These are phyloP conservation scores for Aspergillus terreus DNA, from an alignment of 2,329 filamentous ascomycete species.

Conservation along the genomic window DNA sequence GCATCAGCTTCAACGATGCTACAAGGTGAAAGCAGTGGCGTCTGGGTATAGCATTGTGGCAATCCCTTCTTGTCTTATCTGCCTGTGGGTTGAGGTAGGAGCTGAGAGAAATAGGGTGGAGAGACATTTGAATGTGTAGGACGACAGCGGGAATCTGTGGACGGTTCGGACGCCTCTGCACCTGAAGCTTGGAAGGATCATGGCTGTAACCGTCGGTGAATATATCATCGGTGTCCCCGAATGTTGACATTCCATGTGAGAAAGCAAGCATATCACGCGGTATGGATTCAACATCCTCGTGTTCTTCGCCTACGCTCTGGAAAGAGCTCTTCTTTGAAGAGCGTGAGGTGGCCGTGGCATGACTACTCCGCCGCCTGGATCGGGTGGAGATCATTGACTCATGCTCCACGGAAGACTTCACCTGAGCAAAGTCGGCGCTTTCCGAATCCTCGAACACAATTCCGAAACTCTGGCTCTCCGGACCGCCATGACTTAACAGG, in stretches of 20 bases:
- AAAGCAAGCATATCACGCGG: constrained; percentile 37
- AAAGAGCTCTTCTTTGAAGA: constrained; percentile 40
- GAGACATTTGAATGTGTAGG: constrained; percentile 66
- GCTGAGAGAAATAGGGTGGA: constrained; percentile 60
- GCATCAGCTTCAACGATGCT: constrained; percentile 55
- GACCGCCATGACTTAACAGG: constrained; percentile 12
- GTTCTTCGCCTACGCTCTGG: constrained; percentile 37
- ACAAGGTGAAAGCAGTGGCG: constrained; percentile 62
- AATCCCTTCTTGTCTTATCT: constrained; percentile 14
- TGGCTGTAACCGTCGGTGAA: constrained; percentile 41
- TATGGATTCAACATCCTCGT: constrained; percentile 50
- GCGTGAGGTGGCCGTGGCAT: constrained; percentile 36
- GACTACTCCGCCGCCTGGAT: not conserved
- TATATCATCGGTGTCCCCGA: constrained; percentile 34
- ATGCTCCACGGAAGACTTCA: constrained; percentile 15
- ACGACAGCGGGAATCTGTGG: constrained; percentile 41
- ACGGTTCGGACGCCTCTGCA: constrained; percentile 21
- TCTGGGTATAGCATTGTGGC: constrained; percentile 17
- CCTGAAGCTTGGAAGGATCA: constrained; percentile 30
- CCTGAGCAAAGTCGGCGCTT: constrained; percentile 17
- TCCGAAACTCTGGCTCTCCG: constrained; percentile 31
- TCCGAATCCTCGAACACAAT: constrained; percentile 41
- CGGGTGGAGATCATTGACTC: constrained; percentile 15
- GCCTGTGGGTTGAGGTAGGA: constrained; percentile 51
- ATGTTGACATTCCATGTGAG: constrained; percentile 31